Conservation (phyloP, 2,329 filamentous ascomycete genomes). For the Ophiostoma himal-ulmi region DNA sequence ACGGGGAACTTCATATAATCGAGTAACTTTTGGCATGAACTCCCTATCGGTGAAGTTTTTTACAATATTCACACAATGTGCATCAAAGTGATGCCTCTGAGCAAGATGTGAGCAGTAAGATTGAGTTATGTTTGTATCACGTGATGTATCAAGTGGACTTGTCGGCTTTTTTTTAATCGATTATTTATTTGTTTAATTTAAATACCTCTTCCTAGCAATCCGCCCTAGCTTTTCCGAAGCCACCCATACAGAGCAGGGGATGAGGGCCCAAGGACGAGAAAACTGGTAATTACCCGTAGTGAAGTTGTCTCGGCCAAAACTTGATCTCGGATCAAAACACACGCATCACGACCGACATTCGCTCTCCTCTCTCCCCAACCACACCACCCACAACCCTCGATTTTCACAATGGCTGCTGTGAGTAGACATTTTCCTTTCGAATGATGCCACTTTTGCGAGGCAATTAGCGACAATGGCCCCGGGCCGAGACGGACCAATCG, state of each 20-base stretch:
- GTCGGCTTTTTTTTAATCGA: background rate
- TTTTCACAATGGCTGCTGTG: constrained; percentile 28
- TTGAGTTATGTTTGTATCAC: background rate
- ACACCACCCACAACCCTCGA: constrained; percentile 15
- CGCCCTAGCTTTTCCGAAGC: constrained; percentile 29
- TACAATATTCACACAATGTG: no score
- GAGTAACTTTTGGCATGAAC: no score
- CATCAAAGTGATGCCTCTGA: no score
- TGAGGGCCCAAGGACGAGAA: constrained; percentile 17
- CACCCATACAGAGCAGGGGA: constrained; percentile 21
- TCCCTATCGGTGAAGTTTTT: no score
- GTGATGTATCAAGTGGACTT: background rate
- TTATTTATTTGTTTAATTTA: constrained; percentile 10
- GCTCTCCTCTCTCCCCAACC: constrained; percentile 10
- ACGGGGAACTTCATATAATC: background rate
- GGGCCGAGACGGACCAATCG: constrained; percentile 1
- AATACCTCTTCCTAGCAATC: background rate
- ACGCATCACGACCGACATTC: constrained; percentile 16
- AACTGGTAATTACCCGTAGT: constrained; percentile 15
- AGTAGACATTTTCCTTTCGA: constrained; percentile 14
- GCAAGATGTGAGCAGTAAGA: no score
- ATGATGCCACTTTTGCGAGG: background rate
- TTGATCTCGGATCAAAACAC: constrained; percentile 16
- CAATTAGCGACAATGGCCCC: constrained; percentile 16
- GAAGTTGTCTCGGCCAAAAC: constrained; percentile 17